A percentile compares a stretch with the other conserved stretches of the same genome.
Evolutionary conservation across 164 flowering plant genomes (phyloP).

Genomic region (Liquidambar formosana): DNA sequence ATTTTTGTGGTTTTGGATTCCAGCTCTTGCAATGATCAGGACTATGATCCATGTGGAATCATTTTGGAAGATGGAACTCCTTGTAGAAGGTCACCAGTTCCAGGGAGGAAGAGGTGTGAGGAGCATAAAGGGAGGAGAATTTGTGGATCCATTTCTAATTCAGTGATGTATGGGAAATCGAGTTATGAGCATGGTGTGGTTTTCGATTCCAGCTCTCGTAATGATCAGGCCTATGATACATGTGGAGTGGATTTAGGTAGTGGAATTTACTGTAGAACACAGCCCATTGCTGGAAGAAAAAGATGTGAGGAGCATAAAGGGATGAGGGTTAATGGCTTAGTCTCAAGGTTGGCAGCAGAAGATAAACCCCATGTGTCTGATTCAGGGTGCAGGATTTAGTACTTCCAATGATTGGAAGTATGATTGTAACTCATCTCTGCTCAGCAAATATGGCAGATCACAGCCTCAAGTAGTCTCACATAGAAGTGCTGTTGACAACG

Average conservation of each 20-base stretch:
- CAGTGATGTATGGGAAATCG: too few relatives aligned
- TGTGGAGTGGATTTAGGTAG: constrained; percentile 24
- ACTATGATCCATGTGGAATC: constrained; percentile 18
- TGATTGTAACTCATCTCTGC: not conserved
- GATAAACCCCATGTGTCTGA: not conserved
- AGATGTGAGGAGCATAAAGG: constrained; percentile 59
- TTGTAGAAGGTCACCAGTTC: constrained; percentile 44
- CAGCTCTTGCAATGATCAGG: not conserved
- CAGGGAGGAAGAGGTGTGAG: constrained; percentile 54
- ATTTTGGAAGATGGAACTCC: constrained; percentile 27
- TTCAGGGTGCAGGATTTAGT: not conserved
- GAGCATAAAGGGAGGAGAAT: too few relatives aligned
- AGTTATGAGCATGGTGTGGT: too few relatives aligned
- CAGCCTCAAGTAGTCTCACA: too few relatives aligned
- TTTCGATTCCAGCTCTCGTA: too few relatives aligned
- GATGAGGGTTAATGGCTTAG: constrained; percentile 19
- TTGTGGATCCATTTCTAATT: too few relatives aligned
- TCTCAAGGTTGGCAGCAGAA: not conserved
- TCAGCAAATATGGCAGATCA: too few relatives aligned
- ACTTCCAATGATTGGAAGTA: not conserved
- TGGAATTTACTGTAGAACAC: constrained; percentile 33
- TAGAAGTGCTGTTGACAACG: not conserved
- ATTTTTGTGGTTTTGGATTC: not conserved
- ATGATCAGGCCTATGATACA: too few relatives aligned
- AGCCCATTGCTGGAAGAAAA: constrained; percentile 38